A percentile compares a stretch with the other conserved stretches of the same genome.
Evolutionary conservation across 805 yeast genomes (phyloP).

Genomic region (Lachancea waltii): DNA sequence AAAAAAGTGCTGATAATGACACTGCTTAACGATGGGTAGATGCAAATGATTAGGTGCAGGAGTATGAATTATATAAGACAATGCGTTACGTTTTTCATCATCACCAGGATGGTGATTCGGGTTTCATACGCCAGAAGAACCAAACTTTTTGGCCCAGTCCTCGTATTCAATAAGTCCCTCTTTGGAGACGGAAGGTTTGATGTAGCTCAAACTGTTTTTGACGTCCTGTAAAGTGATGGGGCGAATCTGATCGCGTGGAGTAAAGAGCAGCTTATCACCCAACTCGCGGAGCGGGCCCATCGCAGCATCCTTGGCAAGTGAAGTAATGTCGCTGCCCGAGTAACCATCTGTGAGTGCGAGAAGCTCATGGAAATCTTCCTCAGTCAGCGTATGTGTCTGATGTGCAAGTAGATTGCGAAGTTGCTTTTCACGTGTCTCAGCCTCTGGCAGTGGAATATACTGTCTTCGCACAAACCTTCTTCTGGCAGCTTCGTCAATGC

Average conservation of each 20-base stretch:
- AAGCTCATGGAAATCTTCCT: constrained; percentile 53
- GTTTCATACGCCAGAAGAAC: constrained; percentile 73
- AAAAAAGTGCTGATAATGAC: too few species aligned
- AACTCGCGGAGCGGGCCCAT: constrained; percentile 92
- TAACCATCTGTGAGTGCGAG: constrained; percentile 68
- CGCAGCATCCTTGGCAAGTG: constrained; percentile 94
- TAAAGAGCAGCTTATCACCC: constrained; percentile 72
- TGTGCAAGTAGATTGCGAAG: constrained; percentile 57
- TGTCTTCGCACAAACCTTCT: constrained; percentile 87
- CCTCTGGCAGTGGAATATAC: constrained; percentile 91
- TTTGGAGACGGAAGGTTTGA: constrained; percentile 80
- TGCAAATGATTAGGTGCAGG: too few species aligned
- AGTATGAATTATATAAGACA: background rate
- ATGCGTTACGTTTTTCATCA: background rate
- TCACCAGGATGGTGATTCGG: background rate
- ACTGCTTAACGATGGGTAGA: too few species aligned
- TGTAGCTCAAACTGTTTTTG: constrained; percentile 62
- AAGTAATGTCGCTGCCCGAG: constrained; percentile 94
- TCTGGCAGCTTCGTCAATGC: constrained; percentile 93
- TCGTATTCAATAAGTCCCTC: constrained; percentile 78
- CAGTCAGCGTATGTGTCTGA: constrained; percentile 65
- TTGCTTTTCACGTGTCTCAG: constrained; percentile 70
- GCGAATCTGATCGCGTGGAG: constrained; percentile 68
- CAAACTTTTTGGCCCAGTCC: constrained; percentile 81
- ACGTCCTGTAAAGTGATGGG: constrained; percentile 72